Percentiles rank a stretch among this genome's conserved stretches.
Conservation (phyloP, 225 moss, liverwort and hornwort genomes). For the Lunularia cruciata region DNA sequence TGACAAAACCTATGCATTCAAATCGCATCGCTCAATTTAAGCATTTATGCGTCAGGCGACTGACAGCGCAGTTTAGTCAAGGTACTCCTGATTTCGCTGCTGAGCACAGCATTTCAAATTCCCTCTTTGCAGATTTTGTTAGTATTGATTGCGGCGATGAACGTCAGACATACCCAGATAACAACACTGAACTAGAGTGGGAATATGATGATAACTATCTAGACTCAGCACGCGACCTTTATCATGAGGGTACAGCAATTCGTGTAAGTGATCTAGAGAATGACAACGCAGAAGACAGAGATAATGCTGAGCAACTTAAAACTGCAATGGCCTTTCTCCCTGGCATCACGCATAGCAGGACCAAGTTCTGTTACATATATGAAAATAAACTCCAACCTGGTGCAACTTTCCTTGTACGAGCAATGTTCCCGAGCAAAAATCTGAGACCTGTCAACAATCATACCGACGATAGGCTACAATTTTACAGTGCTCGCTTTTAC, state of each 20-base stretch:
- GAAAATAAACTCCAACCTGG: neutral
- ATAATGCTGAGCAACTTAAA: neutral
- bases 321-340: slow-evolving; percentile 9
- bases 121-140: neutral
- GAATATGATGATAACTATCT: neutral
- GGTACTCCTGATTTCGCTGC: too few species aligned
- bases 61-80: too few species aligned
- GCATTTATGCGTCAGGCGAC: too few species aligned
- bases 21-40: too few species aligned
- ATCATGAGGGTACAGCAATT: neutral
- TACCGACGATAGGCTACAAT: neutral
- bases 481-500: neutral
- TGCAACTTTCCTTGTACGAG: neutral
- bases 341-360: neutral
- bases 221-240: neutral
- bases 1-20: too few species aligned
- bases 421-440: slow-evolving; percentile 13
- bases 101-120: too few species aligned
- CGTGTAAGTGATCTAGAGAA: neutral
- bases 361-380: slow-evolving; percentile 7
- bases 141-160: slow-evolving; percentile 17
- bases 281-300: neutral
- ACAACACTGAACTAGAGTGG: neutral
- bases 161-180: neutral
- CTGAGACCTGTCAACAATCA: neutral